A percentile compares a stretch with the other conserved stretches of the same genome.
phyloP scores from a whole-genome alignment of 1,284 basidiomycete genomes.

The Schizopora paradoxa region DNA sequence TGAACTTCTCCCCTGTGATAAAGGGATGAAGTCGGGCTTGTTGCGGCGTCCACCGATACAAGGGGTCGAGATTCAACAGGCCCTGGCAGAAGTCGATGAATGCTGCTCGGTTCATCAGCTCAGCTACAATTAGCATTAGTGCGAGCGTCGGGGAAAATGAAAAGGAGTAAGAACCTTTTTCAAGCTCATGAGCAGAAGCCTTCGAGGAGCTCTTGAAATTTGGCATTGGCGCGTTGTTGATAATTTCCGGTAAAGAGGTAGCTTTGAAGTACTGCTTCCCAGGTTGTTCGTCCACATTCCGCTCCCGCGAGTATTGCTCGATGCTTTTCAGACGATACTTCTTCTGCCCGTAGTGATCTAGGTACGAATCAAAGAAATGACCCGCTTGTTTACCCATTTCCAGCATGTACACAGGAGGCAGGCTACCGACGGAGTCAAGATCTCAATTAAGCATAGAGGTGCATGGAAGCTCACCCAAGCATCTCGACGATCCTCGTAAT shows the following conservation, averaged over 20 bases:
- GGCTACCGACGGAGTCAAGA: slow-evolving; percentile 35
- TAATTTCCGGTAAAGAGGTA: slow-evolving; percentile 89
- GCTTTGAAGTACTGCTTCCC: slow-evolving; percentile 99
- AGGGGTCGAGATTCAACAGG: slow-evolving; percentile 89
- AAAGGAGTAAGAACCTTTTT: slow-evolving; percentile 68
- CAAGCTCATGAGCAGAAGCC: slow-evolving; percentile 75
- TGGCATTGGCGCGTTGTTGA: slow-evolving; percentile 91
- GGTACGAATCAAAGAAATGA: slow-evolving; percentile 88
- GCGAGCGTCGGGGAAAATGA: slow-evolving; percentile 11
- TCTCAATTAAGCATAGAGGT: slow-evolving; percentile 16
- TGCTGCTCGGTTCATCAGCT: slow-evolving; percentile 88
- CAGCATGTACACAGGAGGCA: slow-evolving; percentile 90
- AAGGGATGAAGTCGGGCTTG: slow-evolving; percentile 96
- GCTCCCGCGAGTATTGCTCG: slow-evolving; percentile 94
- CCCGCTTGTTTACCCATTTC: slow-evolving; percentile 93
- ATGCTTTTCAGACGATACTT: slow-evolving; percentile 86
- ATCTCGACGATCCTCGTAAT: slow-evolving; percentile 96
- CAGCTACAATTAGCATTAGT: slow-evolving; percentile 35
- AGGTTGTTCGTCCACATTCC: slow-evolving; percentile 92
- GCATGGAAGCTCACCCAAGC: slow-evolving; percentile 73
- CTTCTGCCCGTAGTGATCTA: slow-evolving; percentile 83
- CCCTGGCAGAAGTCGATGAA: slow-evolving; percentile 99
- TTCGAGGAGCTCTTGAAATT: slow-evolving; percentile 67
- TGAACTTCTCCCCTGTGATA: slow-evolving; percentile 95
- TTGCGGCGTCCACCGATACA: slow-evolving; percentile 95